phyloP scores from a whole-genome alignment of 495 filamentous ascomycete genomes.

The Thozetella sp. region DNA sequence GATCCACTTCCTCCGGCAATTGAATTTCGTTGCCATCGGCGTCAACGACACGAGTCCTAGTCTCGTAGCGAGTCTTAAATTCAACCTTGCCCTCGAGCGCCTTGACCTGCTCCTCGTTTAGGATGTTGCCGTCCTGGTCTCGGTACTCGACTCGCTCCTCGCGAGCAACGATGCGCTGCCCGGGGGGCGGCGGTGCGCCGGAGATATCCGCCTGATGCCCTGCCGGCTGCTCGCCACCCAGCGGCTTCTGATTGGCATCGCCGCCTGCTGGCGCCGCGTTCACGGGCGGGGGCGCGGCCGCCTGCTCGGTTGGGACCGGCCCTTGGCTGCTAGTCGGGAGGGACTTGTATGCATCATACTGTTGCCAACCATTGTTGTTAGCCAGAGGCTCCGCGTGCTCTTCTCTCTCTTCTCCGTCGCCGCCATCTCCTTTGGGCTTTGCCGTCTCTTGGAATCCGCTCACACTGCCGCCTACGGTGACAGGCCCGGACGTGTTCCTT shows the following conservation, averaged over 20 bases:
- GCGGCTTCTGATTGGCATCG: not conserved
- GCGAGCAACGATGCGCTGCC: constrained; percentile 59
- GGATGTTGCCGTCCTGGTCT: constrained; percentile 88
- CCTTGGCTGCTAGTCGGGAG: constrained; percentile 26
- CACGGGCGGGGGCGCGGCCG: constrained; percentile 14
- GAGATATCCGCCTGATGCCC: constrained; percentile 33
- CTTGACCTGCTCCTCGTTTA: constrained; percentile 81
- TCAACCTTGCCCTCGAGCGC: constrained; percentile 87
- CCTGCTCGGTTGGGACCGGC: constrained; percentile 29
- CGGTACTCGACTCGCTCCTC: constrained; percentile 93
- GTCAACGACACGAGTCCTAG: constrained; percentile 82
- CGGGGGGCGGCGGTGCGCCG: constrained; percentile 38
- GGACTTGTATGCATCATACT: constrained; percentile 44
- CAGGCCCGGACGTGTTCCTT: too few relatives aligned
- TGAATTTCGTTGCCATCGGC: constrained; percentile 69
- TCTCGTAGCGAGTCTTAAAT: constrained; percentile 94
- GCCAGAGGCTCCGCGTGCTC: constrained; percentile 8
- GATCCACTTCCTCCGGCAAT: constrained; percentile 31
- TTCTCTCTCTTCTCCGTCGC: not conserved
- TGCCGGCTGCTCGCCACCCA: constrained; percentile 8
- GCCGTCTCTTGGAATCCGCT: too few relatives aligned
- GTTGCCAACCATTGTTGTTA: constrained; percentile 14
- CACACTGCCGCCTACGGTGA: too few relatives aligned
- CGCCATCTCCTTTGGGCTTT: too few relatives aligned
- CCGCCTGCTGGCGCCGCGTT: constrained; percentile 6